Percentiles rank a stretch among this genome's conserved stretches.
These are phyloP conservation scores for Phytophthora megakarya DNA, from an alignment of 352 stramenopile genomes.

Conservation along the genomic window DNA sequence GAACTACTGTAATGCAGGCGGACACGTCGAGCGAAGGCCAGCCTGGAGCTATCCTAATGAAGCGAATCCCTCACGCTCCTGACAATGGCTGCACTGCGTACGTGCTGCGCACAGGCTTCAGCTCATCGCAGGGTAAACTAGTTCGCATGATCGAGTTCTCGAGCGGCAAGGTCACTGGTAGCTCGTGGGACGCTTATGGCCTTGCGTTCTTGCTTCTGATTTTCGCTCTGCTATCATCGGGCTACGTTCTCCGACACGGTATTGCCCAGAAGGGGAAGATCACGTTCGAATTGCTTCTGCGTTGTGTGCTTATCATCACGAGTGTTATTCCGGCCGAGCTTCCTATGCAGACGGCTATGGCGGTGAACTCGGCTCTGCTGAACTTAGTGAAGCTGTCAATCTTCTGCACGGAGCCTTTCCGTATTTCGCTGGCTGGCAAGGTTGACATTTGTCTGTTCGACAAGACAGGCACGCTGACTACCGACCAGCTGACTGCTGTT, in stretches of 20 bases:
- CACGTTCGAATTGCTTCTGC: conserved; percentile 96
- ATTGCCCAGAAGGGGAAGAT: conserved; percentile 91
- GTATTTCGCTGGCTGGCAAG: conserved; percentile 97
- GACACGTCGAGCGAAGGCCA: conserved; percentile 49
- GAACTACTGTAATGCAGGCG: conserved; percentile 92
- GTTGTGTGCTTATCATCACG: conserved; percentile 99
- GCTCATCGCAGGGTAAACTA: conserved; percentile 97
- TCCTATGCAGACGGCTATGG: conserved; percentile 97
- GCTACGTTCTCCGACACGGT: conserved; percentile 93
- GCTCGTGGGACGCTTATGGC: conserved; percentile 95
- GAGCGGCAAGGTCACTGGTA: conserved; percentile 95
- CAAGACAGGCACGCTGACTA: conserved; percentile 99
- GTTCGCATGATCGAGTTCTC: conserved; percentile 98
- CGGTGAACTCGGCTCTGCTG: conserved; percentile 96
- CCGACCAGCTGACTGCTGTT: conserved; percentile 94
- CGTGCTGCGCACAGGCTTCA: conserved; percentile 97
- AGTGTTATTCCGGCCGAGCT: conserved; percentile 98
- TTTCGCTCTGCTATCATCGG: conserved; percentile 95
- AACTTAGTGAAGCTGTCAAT: conserved; percentile 95
- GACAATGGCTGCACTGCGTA: conserved; percentile 94
- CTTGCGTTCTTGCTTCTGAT: conserved; percentile 96
- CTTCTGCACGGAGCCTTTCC: conserved; percentile 98
- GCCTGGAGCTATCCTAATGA: conserved; percentile 10
- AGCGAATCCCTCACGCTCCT: conserved; percentile 74
- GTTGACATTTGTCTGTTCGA: conserved; percentile 98